A percentile compares a stretch with the other conserved stretches of the same genome.
Evolutionary conservation across 2,329 filamentous ascomycete species (phyloP).

Genomic region (Diaporthe humulicola): DNA sequence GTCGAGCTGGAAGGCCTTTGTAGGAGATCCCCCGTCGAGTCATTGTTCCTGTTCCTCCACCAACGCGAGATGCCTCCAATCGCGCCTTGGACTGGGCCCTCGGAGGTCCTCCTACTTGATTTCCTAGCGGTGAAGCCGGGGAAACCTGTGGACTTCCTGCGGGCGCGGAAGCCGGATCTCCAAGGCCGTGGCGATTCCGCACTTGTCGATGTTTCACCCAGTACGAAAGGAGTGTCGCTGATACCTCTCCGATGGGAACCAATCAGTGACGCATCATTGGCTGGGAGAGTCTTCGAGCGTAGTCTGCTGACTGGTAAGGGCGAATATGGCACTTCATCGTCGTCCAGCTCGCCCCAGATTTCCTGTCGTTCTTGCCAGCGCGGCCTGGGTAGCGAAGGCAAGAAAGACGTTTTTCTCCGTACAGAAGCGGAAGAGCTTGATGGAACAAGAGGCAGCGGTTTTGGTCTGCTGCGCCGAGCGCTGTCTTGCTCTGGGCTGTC

Average conservation of each 20-base stretch:
- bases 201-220: conserved; percentile 16
- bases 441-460: conserved; percentile 36
- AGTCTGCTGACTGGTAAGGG: conserved; percentile 52
- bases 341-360: conserved; percentile 91
- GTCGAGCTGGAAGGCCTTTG: conserved; percentile 29
- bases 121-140: conserved; percentile 70
- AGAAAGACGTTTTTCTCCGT: conserved; percentile 32
- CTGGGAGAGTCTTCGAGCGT: conserved; percentile 64
- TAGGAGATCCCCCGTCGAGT: conserved; percentile 29
- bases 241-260: conserved; percentile 48
- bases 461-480: conserved; percentile 44
- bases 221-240: conserved; percentile 45
- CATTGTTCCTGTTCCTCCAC: conserved; percentile 55
- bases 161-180: conserved; percentile 52
- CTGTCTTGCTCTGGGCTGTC: conserved; percentile 49
- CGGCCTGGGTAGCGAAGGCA: conserved; percentile 46
- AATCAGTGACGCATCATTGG: conserved; percentile 53
- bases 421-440: conserved; percentile 16
- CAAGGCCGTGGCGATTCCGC: conserved; percentile 30
- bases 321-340: conserved; percentile 68
- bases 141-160: conserved; percentile 73
- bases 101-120: conserved; percentile 53
- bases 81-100: conserved; percentile 60
- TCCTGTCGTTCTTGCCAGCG: conserved; percentile 78
- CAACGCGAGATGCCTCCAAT: conserved; percentile 67